Conservation (phyloP, 1,284 basidiomycete genomes). For the Caloboletus inedulis region DNA sequence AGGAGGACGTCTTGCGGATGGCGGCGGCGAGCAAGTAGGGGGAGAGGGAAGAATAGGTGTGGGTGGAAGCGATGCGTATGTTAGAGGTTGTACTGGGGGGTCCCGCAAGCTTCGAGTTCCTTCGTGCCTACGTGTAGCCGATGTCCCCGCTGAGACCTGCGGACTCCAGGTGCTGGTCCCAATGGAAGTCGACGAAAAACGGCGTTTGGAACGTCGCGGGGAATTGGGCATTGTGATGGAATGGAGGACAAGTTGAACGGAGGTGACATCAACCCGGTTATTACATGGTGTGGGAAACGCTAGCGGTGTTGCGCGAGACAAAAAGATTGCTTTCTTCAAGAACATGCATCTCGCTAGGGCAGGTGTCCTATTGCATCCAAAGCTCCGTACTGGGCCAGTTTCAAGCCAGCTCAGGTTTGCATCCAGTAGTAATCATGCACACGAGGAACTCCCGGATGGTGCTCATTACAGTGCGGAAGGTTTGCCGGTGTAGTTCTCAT, state of each 20-base stretch:
- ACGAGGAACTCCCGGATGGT: constrained; percentile 39
- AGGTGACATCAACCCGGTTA: not conserved
- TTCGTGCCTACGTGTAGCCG: constrained; percentile 20
- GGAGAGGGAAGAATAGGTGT: constrained; percentile 58
- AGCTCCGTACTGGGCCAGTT: constrained; percentile 14
- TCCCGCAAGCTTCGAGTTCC: constrained; percentile 10
- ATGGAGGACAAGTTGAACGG: not conserved
- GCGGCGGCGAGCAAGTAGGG: constrained; percentile 31
- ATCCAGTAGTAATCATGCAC: constrained; percentile 35
- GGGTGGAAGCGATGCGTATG: constrained; percentile 67
- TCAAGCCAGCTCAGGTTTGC: constrained; percentile 38
- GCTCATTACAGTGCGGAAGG: constrained; percentile 59
- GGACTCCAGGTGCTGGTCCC: constrained; percentile 25
- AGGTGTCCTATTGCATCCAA: constrained; percentile 32
- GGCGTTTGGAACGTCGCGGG: constrained; percentile 33
- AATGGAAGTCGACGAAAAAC: constrained; percentile 32
- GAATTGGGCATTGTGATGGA: constrained; percentile 30
- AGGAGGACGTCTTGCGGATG: constrained; percentile 8
- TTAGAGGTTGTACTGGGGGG: constrained; percentile 26
- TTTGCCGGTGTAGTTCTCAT: constrained; percentile 28
- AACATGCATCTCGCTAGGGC: constrained; percentile 35
- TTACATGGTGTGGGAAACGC: constrained; percentile 21
- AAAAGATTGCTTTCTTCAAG: not conserved
- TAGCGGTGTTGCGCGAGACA: not conserved
- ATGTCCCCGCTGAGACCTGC: constrained; percentile 8